A percentile compares a stretch with the other conserved stretches of the same genome.
Conservation (phyloP, 345 rosid genomes). For the Combretum micranthum region DNA sequence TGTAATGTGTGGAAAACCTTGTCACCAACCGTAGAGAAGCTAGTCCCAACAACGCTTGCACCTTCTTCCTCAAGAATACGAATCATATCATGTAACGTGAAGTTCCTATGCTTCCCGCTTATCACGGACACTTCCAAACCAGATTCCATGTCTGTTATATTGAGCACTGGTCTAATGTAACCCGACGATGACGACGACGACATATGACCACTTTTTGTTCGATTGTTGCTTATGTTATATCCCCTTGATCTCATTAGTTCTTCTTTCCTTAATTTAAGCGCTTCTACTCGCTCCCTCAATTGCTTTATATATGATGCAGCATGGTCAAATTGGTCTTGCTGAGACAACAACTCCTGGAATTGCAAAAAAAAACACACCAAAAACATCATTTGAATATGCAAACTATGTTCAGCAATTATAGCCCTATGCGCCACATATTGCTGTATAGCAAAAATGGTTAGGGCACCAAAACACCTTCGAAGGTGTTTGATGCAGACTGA, state of each 20-base stretch:
- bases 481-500: no score
- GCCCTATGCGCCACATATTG: no score
- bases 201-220: no score
- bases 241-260: slow-evolving; percentile 4
- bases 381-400: no score
- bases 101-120: slow-evolving; percentile 30
- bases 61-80: slow-evolving; percentile 49
- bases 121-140: slow-evolving; percentile 34
- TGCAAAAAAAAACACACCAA: no score
- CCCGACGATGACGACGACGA: no score
- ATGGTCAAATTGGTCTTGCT: slow-evolving; percentile 33
- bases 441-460: no score
- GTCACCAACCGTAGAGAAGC: slow-evolving; percentile 28
- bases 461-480: no score
- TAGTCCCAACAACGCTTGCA: slow-evolving; percentile 42
- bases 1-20: slow-evolving; percentile 46
- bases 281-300: slow-evolving; percentile 28
- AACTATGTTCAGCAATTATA: no score
- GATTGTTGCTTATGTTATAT: no score
- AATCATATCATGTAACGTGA: slow-evolving; percentile 29
- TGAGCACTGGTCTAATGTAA: slow-evolving; percentile 19
- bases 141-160: slow-evolving; percentile 31
- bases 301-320: slow-evolving; percentile 41
- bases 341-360: slow-evolving; percentile 27
- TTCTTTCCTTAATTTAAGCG: slow-evolving; percentile 32